These are phyloP conservation scores for Gleditsia sinensis DNA, from an alignment of 306 rosid species.

Conservation along the genomic window DNA sequence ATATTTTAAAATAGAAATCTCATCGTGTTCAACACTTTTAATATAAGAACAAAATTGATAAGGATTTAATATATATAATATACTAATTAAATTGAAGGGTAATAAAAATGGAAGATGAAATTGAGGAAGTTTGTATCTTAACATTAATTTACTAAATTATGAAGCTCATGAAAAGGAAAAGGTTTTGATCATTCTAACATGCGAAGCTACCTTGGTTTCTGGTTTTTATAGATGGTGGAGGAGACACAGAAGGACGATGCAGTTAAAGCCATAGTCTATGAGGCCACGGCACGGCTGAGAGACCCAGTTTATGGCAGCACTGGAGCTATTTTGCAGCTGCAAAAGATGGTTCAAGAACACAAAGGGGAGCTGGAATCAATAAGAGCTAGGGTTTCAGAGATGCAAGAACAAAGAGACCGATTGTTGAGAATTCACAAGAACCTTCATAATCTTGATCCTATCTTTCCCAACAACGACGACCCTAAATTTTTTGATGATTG, in stretches of 20 bases:
- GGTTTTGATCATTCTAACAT: too few relatives aligned
- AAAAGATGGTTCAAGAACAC: constrained; percentile 25
- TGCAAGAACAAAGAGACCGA: constrained; percentile 10
- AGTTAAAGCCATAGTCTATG: constrained; percentile 37
- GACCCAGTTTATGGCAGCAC: constrained; percentile 39
- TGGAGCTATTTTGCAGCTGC: constrained; percentile 27
- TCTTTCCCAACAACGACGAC: background rate
- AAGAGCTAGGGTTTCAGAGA: background rate
- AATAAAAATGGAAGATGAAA: too few relatives aligned
- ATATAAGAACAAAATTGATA: too few relatives aligned
- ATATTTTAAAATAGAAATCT: too few relatives aligned
- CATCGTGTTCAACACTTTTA: too few relatives aligned
- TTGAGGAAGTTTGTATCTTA: too few relatives aligned
- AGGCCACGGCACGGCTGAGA: constrained; percentile 33
- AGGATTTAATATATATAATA: too few relatives aligned
- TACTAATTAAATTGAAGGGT: too few relatives aligned
- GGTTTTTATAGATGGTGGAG: constrained; percentile 25
- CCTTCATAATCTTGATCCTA: background rate
- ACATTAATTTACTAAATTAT: too few relatives aligned
- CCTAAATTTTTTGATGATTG: background rate
- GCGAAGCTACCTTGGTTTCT: too few relatives aligned
- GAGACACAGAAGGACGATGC: constrained; percentile 37
- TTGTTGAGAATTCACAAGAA: constrained; percentile 1
- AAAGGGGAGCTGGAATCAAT: constrained; percentile 20
- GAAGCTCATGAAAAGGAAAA: too few relatives aligned